These are phyloP conservation scores for Miscanthus sacchariflorus DNA, from an alignment of 202 grass and related monocot species.

Conservation along the genomic window DNA sequence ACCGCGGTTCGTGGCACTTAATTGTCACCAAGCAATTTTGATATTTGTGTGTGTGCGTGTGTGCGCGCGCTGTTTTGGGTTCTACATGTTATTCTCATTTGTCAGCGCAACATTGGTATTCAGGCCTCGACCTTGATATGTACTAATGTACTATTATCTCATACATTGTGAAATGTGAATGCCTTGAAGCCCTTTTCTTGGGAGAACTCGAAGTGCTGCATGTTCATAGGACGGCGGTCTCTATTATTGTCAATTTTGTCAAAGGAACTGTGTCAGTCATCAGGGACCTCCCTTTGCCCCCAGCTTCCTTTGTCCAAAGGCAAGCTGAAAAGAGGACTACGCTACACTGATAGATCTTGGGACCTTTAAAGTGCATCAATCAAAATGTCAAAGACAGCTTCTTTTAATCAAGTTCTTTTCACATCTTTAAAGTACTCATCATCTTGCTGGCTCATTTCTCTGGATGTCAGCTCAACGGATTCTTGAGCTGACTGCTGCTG, in stretches of 20 bases:
- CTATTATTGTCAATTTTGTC: constrained; percentile 6
- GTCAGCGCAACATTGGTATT: background rate
- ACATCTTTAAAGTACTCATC: background rate
- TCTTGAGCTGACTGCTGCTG: background rate
- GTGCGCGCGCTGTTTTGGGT: background rate
- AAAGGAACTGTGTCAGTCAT: constrained; percentile 4
- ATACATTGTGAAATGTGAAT: background rate
- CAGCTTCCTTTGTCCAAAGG: background rate
- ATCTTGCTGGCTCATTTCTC: background rate
- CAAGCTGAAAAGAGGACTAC: background rate
- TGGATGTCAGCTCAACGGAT: constrained; percentile 16
- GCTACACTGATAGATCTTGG: background rate
- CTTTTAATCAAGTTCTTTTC: constrained; percentile 15
- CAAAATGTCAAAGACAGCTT: background rate
- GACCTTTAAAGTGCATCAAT: constrained; percentile 40
- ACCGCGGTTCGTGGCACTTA: background rate
- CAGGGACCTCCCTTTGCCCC: constrained; percentile 7
- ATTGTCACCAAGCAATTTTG: constrained; percentile 35
- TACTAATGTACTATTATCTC: background rate
- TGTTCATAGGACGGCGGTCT: background rate
- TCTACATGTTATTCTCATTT: constrained; percentile 27
- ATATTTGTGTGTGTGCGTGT: too few species aligned
- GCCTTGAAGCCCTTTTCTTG: background rate
- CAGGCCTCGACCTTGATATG: constrained; percentile 24
- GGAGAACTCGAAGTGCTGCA: background rate